Conservation (phyloP, 352 stramenopile genomes). For the Globisporangium yorkense region DNA sequence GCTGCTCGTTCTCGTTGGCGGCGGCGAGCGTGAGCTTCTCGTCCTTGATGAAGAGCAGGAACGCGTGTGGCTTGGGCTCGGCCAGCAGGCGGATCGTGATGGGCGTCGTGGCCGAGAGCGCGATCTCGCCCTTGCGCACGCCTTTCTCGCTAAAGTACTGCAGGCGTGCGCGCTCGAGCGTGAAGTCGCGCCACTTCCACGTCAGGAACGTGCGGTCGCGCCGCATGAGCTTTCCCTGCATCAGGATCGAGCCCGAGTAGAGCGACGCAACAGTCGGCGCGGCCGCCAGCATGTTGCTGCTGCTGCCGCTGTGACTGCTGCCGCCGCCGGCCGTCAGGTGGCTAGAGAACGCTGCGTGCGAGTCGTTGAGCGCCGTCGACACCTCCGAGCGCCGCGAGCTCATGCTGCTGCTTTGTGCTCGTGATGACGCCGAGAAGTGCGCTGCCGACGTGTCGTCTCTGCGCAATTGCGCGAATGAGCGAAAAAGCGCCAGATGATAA, state of each 20-base stretch:
- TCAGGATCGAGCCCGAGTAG: constrained; percentile 29
- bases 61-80: constrained; percentile 67
- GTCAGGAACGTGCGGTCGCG: constrained; percentile 71
- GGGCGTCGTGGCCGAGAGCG: constrained; percentile 47
- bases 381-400: constrained; percentile 12
- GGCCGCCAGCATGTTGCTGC: not conserved
- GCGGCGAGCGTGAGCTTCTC: constrained; percentile 75
- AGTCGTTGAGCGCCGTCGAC: constrained; percentile 12
- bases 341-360: constrained; percentile 7
- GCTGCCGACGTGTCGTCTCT: not conserved
- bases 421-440: not conserved
- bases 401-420: not conserved
- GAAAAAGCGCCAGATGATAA: no score
- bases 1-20: constrained; percentile 57
- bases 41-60: constrained; percentile 74
- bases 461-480: not conserved
- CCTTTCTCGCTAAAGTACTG: constrained; percentile 80
- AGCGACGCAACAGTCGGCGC: not conserved
- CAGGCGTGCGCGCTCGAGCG: constrained; percentile 56
- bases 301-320: not conserved
- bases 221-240: constrained; percentile 70
- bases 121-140: constrained; percentile 68
- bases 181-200: constrained; percentile 84
- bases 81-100: constrained; percentile 67
- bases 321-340: constrained; percentile 1